Conservation (phyloP, 768 basidiomycete species). For the Ephemerocybe angulata region DNA sequence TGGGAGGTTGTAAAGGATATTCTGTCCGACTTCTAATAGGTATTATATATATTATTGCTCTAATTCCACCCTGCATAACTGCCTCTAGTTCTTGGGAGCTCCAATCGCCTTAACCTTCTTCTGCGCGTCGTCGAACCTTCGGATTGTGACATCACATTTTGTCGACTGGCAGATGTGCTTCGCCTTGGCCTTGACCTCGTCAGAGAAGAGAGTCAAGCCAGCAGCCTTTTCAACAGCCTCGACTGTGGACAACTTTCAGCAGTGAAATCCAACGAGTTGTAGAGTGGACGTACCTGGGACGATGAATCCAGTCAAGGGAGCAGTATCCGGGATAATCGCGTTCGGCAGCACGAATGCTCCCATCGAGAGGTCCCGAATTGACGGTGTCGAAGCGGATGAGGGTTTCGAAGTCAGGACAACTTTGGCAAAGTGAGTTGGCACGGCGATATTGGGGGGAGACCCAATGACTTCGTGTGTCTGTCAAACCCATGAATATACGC, state of each 20-base stretch:
- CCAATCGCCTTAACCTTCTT: slow-evolving; percentile 60
- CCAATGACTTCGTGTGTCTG: slow-evolving; percentile 96
- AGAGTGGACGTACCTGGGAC: slow-evolving; percentile 60
- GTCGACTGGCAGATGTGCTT: slow-evolving; percentile 88
- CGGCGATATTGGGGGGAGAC: slow-evolving; percentile 80
- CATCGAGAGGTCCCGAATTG: slow-evolving; percentile 71
- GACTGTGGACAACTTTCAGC: slow-evolving; percentile 43
- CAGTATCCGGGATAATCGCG: slow-evolving; percentile 82
- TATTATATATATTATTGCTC: slow-evolving; percentile 10
- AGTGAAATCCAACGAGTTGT: not conserved
- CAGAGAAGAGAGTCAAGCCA: slow-evolving; percentile 84
- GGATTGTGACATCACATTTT: slow-evolving; percentile 83
- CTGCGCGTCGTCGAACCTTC: slow-evolving; percentile 87
- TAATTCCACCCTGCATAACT: slow-evolving; percentile 17
- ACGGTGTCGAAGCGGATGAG: slow-evolving; percentile 65
- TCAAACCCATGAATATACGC: slow-evolving; percentile 1
- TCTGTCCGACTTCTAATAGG: slow-evolving; percentile 60
- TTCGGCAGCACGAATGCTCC: slow-evolving; percentile 98
- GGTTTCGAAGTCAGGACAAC: slow-evolving; percentile 81
- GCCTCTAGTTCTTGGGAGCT: slow-evolving; percentile 38
- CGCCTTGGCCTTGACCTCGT: slow-evolving; percentile 65
- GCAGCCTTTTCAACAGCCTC: slow-evolving; percentile 90
- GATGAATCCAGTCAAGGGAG: slow-evolving; percentile 74
- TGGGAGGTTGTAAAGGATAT: slow-evolving; percentile 80
- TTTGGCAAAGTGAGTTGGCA: slow-evolving; percentile 98